phyloP scores from a whole-genome alignment of 345 rosid species.

The rapeseed (Brassica napus) region Da-Ae NC_063436.1:19390001-19390500 shows the following conservation, averaged over 20 bases:
- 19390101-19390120: neutral
- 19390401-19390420: neutral
- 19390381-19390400: neutral
- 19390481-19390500: neutral
- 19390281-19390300: neutral
- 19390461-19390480: neutral
- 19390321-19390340: neutral
- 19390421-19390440: neutral
- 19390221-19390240: neutral
- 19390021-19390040: neutral
- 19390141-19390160: neutral
- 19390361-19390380: neutral
- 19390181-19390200: neutral
- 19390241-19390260: neutral
- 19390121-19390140: neutral
- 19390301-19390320: neutral
- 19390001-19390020: neutral
- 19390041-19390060: neutral
- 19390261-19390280: neutral
- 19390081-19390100: neutral
- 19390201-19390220: neutral
- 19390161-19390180: neutral
- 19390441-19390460: neutral
- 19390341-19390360: neutral
- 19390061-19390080: neutral